Percentiles rank a stretch among this genome's conserved stretches.
Evolutionary conservation across 2,329 filamentous ascomycete species (phyloP).

Genomic region (Ambrosiella cleistominuta): DNA sequence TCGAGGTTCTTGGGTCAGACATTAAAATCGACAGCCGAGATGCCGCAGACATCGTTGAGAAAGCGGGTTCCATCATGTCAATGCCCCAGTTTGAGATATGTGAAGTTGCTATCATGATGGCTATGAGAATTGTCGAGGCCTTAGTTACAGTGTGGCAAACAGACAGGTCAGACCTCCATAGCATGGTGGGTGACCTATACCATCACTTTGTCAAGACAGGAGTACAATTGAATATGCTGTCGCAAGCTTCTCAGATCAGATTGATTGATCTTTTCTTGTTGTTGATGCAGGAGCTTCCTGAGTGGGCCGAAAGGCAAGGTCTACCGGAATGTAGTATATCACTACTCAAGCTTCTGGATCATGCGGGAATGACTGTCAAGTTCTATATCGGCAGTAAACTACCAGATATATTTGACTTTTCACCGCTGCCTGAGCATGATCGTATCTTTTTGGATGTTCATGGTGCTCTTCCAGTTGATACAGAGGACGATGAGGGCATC

Average conservation of each 20-base stretch:
- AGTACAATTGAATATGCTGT: constrained; percentile 51
- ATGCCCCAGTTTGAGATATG: constrained; percentile 50
- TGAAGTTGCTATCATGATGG: constrained; percentile 52
- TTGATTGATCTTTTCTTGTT: constrained; percentile 53
- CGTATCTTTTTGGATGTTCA: constrained; percentile 71
- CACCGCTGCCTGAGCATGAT: constrained; percentile 68
- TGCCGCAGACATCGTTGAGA: constrained; percentile 30
- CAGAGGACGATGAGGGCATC: constrained; percentile 61
- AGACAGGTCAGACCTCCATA: constrained; percentile 40
- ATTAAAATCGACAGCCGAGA: constrained; percentile 30
- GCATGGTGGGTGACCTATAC: constrained; percentile 59
- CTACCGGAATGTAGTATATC: constrained; percentile 48
- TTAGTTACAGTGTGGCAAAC: constrained; percentile 47
- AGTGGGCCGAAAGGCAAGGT: constrained; percentile 43
- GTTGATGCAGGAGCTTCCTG: constrained; percentile 47
- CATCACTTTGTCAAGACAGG: constrained; percentile 53
- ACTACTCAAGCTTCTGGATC: constrained; percentile 53
- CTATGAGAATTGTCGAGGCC: constrained; percentile 49
- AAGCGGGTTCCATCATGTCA: constrained; percentile 33
- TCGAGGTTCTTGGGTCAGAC: constrained; percentile 37
- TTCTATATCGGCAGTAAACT: constrained; percentile 55
- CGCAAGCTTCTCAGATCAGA: constrained; percentile 46
- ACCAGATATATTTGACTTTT: constrained; percentile 60
- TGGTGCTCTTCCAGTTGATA: constrained; percentile 56
- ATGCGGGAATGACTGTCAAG: constrained; percentile 53